Evolutionary conservation across 177 flowering plant genomes (phyloP).

Genomic region (Vitis hybrid): DNA sequence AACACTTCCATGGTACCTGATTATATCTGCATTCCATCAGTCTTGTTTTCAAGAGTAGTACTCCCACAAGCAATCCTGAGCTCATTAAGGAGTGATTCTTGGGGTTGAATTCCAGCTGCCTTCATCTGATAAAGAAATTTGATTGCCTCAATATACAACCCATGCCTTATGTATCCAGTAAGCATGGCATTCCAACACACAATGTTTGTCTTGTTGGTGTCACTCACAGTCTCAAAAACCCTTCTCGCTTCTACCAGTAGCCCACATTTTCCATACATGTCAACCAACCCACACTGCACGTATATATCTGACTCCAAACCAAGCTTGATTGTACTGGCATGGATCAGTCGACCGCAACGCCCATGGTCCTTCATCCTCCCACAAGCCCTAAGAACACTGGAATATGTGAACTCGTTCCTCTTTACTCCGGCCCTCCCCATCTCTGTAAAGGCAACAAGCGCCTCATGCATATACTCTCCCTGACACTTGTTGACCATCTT

Average conservation of each 20-base stretch:
- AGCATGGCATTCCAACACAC: conserved; percentile 73
- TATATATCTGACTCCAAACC: conserved; percentile 40
- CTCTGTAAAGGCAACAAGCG: conserved; percentile 36
- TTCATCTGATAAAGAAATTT: conserved; percentile 63
- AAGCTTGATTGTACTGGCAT: conserved; percentile 53
- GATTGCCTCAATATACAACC: conserved; percentile 39
- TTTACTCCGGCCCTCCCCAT: conserved; percentile 51
- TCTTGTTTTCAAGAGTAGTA: not conserved
- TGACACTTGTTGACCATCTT: conserved; percentile 40
- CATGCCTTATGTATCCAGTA: conserved; percentile 34
- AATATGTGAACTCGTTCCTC: conserved; percentile 45
- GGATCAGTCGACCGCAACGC: conserved; percentile 47
- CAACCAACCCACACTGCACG: conserved; percentile 56
- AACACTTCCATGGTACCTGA: too few species aligned
- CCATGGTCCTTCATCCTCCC: conserved; percentile 35
- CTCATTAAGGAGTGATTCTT: conserved; percentile 37
- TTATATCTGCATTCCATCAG: too few species aligned
- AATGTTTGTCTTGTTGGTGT: conserved; percentile 17
- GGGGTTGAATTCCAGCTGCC: conserved; percentile 41
- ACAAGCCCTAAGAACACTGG: conserved; percentile 58
- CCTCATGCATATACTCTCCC: conserved; percentile 33
- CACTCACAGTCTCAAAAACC: conserved; percentile 29
- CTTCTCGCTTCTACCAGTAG: conserved; percentile 43
- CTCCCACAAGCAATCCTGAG: conserved; percentile 17
- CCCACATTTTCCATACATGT: conserved; percentile 67